Evolutionary conservation across 306 rosid genomes (phyloP), one percentile per base, ranked within the genome.

Genomic region (Pyrus betulifolia): DNA sequence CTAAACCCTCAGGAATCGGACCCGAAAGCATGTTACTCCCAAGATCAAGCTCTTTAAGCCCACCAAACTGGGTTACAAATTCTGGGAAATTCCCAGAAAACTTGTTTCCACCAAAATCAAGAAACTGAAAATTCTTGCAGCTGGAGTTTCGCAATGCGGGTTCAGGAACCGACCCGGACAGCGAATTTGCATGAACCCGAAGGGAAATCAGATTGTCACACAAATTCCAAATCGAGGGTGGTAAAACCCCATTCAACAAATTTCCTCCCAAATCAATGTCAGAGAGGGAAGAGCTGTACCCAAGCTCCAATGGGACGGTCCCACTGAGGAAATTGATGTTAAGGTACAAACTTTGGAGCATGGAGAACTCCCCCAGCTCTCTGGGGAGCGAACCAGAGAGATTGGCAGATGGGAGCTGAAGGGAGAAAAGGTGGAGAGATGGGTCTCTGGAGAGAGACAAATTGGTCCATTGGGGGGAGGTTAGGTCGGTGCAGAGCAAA

Each of bases 321-420:
- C 98, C 99, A 44, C 40, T 78, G 65, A 96, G 72, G 2, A 96
- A 92, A 60, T 92, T 96, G 25, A 96, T 69, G 82, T 84, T 88
- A 58, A 96, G 96, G 30, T 89, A 91, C 76, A 96, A 86, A 60
- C 96, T 92, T 74, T 83, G 86, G 27, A 96, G 93, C 93, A 91
- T 84, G 42, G 98, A 85, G 25, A 96, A 89, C 86, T 85, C 96
- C 13, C 91, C 96, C 51, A 96, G 51, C 89, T 96, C 97, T 69
- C 89, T 86, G 2, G 99, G 96, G 45, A 96, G 84, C 1, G 93
- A 91, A 63, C 99, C 99, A 45, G 99, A 74, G 78, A 96, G 97
- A 82, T 96, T 96, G 4, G 99, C 99, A 23, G 98, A 89, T 23
- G 99, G 99, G 44, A 93, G 96, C 74, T 86, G 99, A 71, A 96